Evolutionary conservation across 371 early-diverging fungal genomes (phyloP).

Genomic region (Coemansia sp.): DNA sequence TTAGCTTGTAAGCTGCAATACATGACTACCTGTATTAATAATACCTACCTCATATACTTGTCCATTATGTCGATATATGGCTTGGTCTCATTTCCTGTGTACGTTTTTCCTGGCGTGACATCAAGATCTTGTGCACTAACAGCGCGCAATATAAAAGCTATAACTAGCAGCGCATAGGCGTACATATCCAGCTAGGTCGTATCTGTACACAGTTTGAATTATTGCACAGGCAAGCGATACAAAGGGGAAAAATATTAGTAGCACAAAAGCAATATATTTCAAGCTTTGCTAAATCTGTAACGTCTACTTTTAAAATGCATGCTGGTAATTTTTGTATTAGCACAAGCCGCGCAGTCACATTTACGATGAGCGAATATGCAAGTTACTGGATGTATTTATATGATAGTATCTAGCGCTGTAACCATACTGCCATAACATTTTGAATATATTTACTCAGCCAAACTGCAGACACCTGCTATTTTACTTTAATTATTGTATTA

Average conservation of each 20-base stretch:
- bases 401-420: neutral
- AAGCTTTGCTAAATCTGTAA: neutral
- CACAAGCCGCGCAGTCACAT: constrained; percentile 1
- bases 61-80: constrained; percentile 30
- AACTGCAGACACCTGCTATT: neutral
- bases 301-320: neutral
- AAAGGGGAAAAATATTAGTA: neutral
- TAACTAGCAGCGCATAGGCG: neutral
- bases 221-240: neutral
- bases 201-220: neutral
- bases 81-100: constrained; percentile 30
- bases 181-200: neutral
- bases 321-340: neutral
- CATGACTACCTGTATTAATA: neutral
- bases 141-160: neutral
- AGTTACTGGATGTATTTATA: neutral
- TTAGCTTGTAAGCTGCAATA: too few species aligned
- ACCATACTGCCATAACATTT: neutral
- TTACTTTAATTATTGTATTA: neutral
- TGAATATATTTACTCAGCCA: neutral
- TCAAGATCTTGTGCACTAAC: constrained; percentile 33
- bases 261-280: neutral
- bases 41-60: constrained; percentile 48
- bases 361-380: neutral
- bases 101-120: constrained; percentile 39